Percentiles rank a stretch among this genome's conserved stretches.
Conservation (phyloP, 371 early-diverging fungal genomes). For the Mucor plumbeus region DNA sequence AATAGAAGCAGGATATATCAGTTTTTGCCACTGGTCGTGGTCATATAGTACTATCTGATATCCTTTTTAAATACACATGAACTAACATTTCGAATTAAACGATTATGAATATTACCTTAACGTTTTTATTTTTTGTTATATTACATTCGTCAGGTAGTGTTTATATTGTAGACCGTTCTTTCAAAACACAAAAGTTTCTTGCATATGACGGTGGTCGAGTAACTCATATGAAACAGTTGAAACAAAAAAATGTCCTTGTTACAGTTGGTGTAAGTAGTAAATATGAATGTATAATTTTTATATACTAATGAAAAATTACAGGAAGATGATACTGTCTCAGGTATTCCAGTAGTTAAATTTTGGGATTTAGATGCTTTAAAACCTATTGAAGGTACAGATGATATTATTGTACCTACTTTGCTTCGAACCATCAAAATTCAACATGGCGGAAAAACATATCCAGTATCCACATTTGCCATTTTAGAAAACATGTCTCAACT, state of each 20-base stretch:
- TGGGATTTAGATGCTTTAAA: conserved; percentile 82
- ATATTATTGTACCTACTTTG: conserved; percentile 64
- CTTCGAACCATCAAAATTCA: conserved; percentile 76
- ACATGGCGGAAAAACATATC: conserved; percentile 73
- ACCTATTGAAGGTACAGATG: conserved; percentile 33
- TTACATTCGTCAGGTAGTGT: conserved; percentile 62
- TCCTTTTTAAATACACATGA: conserved; percentile 36
- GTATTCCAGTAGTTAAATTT: conserved; percentile 68
- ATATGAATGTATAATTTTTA: neutral
- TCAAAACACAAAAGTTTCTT: conserved; percentile 73
- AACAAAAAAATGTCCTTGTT: conserved; percentile 71
- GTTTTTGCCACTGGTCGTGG: conserved; percentile 64
- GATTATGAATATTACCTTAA: neutral
- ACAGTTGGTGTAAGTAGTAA: conserved; percentile 70
- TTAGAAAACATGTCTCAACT: conserved; percentile 84
- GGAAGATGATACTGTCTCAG: conserved; percentile 58
- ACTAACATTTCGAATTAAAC: no score
- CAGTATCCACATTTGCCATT: conserved; percentile 82
- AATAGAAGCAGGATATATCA: conserved; percentile 53
- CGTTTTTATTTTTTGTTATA: neutral
- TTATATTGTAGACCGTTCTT: conserved; percentile 70
- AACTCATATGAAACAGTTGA: conserved; percentile 80
- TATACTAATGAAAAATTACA: conserved; percentile 16
- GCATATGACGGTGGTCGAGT: conserved; percentile 76
- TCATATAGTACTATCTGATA: conserved; percentile 60